Base-by-base conservation (phyloP, 805 yeast species). In the Jamesozyma spencerorum region DNA sequence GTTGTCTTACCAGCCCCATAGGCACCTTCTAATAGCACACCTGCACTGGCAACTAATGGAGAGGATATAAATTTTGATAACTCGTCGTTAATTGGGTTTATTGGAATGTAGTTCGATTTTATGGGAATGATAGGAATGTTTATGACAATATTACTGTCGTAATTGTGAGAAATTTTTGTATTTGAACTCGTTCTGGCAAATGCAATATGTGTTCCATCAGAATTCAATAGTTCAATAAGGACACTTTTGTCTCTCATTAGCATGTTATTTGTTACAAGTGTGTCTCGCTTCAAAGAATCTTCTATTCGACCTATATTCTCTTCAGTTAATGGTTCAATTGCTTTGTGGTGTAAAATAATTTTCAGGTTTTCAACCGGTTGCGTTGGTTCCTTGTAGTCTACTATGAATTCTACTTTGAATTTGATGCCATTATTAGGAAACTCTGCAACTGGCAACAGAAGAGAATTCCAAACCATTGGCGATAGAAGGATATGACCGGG, bases 1-100 rank as follows among this genome's bases (percentile, higher is more conserved):
- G 76, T 60, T 0, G 92, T 66, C 56, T 90, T 90, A 0, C 97
- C 97, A 45, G 85, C 73, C 0, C 96, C 97, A 1, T 84, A 66
- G 18, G 78, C 62, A 0, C 97, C 97, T 48, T 77, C 71, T 0
- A 88, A 52, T 40, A 86, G 62, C 0, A 77, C 64, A 2, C 90
- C 85, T 6, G 5, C 61, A 3, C 60, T 48, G 10, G 57, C 47
- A 10, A 44, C 24, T 2, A 53, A 20, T 3, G 59, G 58, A 7
- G 42, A 37, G 2, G 47, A 42, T 15, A 56, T 30, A 40, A 46
- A 47, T 7, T 40, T 30, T 1, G 29, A 13, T 14, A 50, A 39
- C 12, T 50, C 47, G 1, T 28, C 28, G 14, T 35, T 17, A 1
- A 27, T 33, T 8, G 34, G 20, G 20, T 44, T 39, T 15, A 33